These are phyloP conservation scores for Colletotrichum cordylinicola DNA, from an alignment of 2,329 filamentous ascomycete genomes.

Conservation along the genomic window DNA sequence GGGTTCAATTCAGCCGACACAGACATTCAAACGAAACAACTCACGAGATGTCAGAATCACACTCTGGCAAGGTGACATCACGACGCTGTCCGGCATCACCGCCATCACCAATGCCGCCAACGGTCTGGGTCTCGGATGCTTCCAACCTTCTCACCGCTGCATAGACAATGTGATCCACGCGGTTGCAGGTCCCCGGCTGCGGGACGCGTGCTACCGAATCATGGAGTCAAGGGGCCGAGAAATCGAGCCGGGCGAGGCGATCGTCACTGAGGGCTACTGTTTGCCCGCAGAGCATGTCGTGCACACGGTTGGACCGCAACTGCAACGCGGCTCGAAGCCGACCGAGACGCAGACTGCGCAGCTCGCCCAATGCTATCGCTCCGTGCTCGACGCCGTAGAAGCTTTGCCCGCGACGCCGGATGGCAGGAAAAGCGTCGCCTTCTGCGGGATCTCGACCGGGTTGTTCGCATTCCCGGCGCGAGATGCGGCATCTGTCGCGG, in stretches of 20 bases:
- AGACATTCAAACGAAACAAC: neutral
- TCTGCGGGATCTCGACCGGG: constrained; percentile 40
- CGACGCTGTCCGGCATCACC: constrained; percentile 32
- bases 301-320: constrained; percentile 39
- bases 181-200: constrained; percentile 33
- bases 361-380: constrained; percentile 33
- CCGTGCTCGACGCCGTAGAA: constrained; percentile 33
- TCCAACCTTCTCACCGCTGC: constrained; percentile 35
- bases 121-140: constrained; percentile 37
- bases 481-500: constrained; percentile 32
- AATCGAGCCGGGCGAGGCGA: constrained; percentile 30
- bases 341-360: constrained; percentile 22
- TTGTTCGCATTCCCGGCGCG: constrained; percentile 36
- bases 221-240: constrained; percentile 28
- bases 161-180: constrained; percentile 42
- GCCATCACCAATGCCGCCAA: constrained; percentile 42
- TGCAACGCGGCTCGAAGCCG: constrained; percentile 27
- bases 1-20: neutral
- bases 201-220: constrained; percentile 32
- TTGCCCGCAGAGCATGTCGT: constrained; percentile 33
- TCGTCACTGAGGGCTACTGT: constrained; percentile 31
- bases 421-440: constrained; percentile 31
- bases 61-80: constrained; percentile 40
- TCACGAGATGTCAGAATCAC: constrained; percentile 18
- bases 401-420: constrained; percentile 25